Evolutionary conservation across 352 stramenopile species (phyloP), one percentile per base, ranked within the genome.

Genomic region (Pythium guiyangense): DNA sequence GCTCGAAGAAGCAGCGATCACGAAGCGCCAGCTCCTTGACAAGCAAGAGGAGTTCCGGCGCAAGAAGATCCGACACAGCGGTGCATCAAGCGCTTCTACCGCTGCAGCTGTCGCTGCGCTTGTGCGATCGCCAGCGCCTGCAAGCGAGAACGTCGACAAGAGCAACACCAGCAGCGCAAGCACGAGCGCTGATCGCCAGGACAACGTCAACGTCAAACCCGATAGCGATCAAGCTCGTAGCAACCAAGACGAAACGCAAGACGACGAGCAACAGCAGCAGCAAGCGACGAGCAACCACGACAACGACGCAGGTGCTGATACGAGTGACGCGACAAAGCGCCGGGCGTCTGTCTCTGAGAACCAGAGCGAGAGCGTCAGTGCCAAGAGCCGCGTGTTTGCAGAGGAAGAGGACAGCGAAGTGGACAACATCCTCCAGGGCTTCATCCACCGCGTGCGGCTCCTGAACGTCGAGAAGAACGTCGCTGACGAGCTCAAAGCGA

Each of bases 381-480:
- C n/a, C n/a, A n/a, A 9, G 26, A 51, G 25, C 14, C 25, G 46
- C 25, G 26, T 37, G 52, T 63, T 17, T 51, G 46, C 46, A 20
- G 67, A 89, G 49, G 69, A 82, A 57, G 67, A 78, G 34, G 76
- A 89, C 53, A 79, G 78, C 25, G 80, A 84, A 57, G 82, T 77
- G 27, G 80, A 88, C 57, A 74, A 73, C 27, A 75, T 89, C 15
- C 64, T 91, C 47, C 63, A 78, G 42, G 77, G 85, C 45, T 92
- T 90, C 47, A 76, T 88, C 47, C 59, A 78, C 50, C 77, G 77
- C 11, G 79, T 88, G 34, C 73, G 69, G 17, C 63, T 86, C 34
- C 49, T 92, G 55, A 86, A 90, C 50, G 65, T 90, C 12, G 79
- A 92, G 49, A 87, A 88, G 62, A 84, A 78, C 42, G 74, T 88